These are phyloP conservation scores for Dothistroma septosporum DNA, from an alignment of 2,329 filamentous ascomycete genomes.

Conservation along the genomic window DNA sequence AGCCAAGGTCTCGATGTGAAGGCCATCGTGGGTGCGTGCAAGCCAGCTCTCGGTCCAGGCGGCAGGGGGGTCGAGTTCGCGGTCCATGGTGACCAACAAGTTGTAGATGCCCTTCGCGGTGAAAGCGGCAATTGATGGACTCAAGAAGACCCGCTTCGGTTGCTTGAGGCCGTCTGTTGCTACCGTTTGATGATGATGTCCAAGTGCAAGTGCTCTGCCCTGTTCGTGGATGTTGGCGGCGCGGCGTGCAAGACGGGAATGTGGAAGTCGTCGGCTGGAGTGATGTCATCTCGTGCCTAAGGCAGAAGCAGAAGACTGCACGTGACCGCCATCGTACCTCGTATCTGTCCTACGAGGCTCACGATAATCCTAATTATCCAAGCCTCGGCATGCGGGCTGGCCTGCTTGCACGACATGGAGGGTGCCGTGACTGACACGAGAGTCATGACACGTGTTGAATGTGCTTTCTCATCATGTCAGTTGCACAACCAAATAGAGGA, in stretches of 20 bases:
- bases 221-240: no score
- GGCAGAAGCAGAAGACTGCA: no score
- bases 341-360: background rate
- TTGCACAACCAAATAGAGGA: background rate
- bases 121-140: background rate
- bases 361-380: background rate
- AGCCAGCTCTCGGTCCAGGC: slow-evolving; percentile 3
- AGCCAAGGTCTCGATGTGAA: slow-evolving; percentile 1
- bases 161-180: background rate
- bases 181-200: background rate
- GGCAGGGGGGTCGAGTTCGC: background rate
- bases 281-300: no score
- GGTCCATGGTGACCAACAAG: slow-evolving; percentile 7
- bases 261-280: no score
- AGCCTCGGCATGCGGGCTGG: background rate
- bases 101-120: background rate
- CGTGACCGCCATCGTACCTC: no score
- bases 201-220: background rate
- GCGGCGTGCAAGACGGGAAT: background rate
- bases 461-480: background rate
- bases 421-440: background rate
- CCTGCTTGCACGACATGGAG: background rate
- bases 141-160: background rate
- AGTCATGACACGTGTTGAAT: background rate
- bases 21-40: background rate